phyloP scores from a whole-genome alignment of 164 flowering plant genomes.

The Vitis labrusca region DNA sequence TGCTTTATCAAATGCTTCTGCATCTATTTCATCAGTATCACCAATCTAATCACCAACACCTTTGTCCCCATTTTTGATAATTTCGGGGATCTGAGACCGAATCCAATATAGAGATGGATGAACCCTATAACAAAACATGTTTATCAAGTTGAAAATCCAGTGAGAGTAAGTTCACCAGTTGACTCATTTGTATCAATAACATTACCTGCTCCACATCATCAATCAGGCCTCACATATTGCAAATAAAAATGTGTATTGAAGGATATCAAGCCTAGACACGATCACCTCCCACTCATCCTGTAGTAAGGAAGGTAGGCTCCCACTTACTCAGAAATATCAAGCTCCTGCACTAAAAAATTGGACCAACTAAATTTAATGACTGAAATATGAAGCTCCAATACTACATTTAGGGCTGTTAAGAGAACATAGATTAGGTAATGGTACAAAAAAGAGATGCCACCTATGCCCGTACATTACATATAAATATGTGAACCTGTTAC shows the following conservation, averaged over 20 bases:
- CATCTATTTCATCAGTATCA: conserved; percentile 72
- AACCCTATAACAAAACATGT: conserved; percentile 45
- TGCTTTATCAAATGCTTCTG: conserved; percentile 77
- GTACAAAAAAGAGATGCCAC: too few species aligned
- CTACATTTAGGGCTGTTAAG: too few species aligned
- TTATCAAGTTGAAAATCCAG: conserved; percentile 7
- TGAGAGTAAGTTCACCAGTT: background rate
- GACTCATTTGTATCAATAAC: conserved; percentile 6
- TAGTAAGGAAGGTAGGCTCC: conserved; percentile 4
- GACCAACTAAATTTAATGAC: too few species aligned
- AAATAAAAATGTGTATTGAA: conserved; percentile 69
- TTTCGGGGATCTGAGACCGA: conserved; percentile 78
- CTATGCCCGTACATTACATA: too few species aligned
- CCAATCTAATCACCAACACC: conserved; percentile 47
- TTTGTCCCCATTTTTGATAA: conserved; percentile 53
- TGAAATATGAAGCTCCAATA: too few species aligned
- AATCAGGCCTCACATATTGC: conserved; percentile 97
- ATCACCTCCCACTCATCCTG: conserved; percentile 85
- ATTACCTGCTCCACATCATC: conserved; percentile 95
- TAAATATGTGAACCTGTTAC: too few species aligned
- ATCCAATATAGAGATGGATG: conserved; percentile 79
- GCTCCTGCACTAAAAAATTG: too few species aligned
- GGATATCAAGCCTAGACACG: conserved; percentile 72
- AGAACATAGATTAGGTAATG: too few species aligned
- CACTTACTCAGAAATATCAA: too few species aligned